Conservation (phyloP, 805 yeast genomes). For the Zygosaccharomyces kombuchaensis region DNA sequence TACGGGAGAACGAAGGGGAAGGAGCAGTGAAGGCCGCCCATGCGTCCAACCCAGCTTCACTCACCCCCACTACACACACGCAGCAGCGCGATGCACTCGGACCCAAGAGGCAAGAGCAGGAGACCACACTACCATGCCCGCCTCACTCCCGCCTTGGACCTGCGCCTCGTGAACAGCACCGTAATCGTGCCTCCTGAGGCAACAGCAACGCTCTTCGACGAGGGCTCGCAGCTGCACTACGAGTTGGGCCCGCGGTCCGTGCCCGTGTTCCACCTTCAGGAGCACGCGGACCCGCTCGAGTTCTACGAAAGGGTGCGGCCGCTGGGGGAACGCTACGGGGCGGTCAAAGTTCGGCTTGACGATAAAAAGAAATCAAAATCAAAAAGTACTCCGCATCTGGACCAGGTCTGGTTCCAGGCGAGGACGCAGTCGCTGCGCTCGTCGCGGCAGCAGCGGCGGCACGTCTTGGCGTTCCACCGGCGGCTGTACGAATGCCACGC, state of each 20-base stretch:
- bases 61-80: too few species aligned
- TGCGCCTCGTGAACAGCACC: not conserved
- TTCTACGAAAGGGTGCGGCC: constrained; percentile 24
- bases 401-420: constrained; percentile 26
- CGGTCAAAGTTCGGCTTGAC: constrained; percentile 19
- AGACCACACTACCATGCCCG: too few species aligned
- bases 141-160: too few species aligned
- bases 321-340: constrained; percentile 26
- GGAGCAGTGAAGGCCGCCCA: not conserved
- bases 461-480: constrained; percentile 45
- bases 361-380: not conserved
- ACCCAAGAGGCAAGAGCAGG: too few species aligned
- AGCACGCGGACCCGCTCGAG: constrained; percentile 19
- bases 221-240: constrained; percentile 15
- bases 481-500: constrained; percentile 43
- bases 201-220: not conserved
- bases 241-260: constrained; percentile 18
- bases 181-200: too few species aligned
- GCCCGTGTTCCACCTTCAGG: constrained; percentile 21
- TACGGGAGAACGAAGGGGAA: not conserved
- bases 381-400: constrained; percentile 13
- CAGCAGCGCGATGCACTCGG: too few species aligned
- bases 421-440: constrained; percentile 29
- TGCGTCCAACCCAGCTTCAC: too few species aligned
- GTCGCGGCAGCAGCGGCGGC: constrained; percentile 37